A percentile compares a stretch with the other conserved stretches of the same genome.
Evolutionary conservation across 768 basidiomycete species (phyloP).

Genomic region (Mycena polygramma): DNA sequence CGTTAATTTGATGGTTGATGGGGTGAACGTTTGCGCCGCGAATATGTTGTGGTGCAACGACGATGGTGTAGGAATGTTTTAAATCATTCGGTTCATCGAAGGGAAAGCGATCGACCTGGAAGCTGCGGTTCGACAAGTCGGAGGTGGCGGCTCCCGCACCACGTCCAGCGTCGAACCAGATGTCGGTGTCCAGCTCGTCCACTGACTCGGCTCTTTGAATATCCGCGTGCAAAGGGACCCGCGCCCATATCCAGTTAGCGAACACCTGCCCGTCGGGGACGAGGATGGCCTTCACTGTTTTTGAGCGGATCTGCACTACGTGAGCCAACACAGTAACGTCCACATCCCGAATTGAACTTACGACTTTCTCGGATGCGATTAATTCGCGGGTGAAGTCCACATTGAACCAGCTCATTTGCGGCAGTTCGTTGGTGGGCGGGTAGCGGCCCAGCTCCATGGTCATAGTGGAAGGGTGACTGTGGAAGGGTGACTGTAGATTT

Average conservation of each 20-base stretch:
- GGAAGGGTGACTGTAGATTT: too few species aligned
- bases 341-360: too few species aligned
- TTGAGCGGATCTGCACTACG: background rate
- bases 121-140: background rate
- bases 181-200: background rate
- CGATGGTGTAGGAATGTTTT: background rate
- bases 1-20: background rate
- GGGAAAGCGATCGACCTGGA: constrained; percentile 7
- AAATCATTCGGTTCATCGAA: background rate
- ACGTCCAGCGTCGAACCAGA: constrained; percentile 2
- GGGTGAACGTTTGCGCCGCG: background rate
- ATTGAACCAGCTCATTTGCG: too few species aligned
- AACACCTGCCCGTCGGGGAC: background rate
- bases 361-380: too few species aligned
- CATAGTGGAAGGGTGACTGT: too few species aligned
- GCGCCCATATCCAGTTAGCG: background rate
- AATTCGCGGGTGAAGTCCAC: too few species aligned
- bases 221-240: background rate
- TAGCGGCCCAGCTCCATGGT: too few species aligned
- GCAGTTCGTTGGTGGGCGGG: too few species aligned
- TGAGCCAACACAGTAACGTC: too few species aligned
- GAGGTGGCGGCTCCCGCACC: background rate
- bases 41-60: background rate
- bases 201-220: background rate
- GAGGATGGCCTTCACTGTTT: background rate